Conservation (phyloP, 805 yeast species). For the Barnettozyma vustinii region DNA sequence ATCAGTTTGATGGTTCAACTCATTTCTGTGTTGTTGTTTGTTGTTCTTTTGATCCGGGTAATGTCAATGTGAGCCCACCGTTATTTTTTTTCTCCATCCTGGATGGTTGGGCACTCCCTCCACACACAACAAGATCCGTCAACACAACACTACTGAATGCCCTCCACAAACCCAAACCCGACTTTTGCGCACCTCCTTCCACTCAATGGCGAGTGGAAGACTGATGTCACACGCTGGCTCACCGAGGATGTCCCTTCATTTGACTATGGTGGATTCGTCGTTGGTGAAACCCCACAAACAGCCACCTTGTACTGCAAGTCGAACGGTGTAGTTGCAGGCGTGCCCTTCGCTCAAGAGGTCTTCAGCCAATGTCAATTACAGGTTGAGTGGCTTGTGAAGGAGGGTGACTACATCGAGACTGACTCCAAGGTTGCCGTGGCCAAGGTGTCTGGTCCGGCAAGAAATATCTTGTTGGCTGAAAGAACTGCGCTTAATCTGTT, state of each 20-base stretch:
- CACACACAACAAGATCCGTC: not conserved
- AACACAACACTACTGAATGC: not conserved
- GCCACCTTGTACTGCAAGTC: conserved; percentile 83
- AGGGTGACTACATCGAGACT: conserved; percentile 57
- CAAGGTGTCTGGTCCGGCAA: conserved; percentile 71
- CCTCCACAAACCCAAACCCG: conserved; percentile 13
- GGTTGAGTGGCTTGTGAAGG: conserved; percentile 69
- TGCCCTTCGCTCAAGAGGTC: conserved; percentile 86
- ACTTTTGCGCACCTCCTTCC: conserved; percentile 57
- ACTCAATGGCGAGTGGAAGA: conserved; percentile 74
- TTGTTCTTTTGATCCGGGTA: not conserved
- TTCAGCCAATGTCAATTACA: conserved; percentile 65
- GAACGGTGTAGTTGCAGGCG: conserved; percentile 74
- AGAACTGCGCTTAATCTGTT: conserved; percentile 79
- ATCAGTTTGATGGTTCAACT: not conserved
- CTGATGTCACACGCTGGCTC: conserved; percentile 67
- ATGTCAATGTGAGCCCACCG: not conserved
- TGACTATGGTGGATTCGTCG: conserved; percentile 92
- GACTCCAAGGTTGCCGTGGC: conserved; percentile 69
- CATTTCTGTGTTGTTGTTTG: not conserved
- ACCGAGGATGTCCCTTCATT: conserved; percentile 90
- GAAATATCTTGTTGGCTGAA: conserved; percentile 75
- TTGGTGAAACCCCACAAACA: conserved; percentile 65
- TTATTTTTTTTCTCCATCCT: not conserved
- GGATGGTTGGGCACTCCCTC: too few species aligned